Base-by-base conservation (phyloP, 768 basidiomycete genomes). In the Rhodotorula babjevae region DNA sequence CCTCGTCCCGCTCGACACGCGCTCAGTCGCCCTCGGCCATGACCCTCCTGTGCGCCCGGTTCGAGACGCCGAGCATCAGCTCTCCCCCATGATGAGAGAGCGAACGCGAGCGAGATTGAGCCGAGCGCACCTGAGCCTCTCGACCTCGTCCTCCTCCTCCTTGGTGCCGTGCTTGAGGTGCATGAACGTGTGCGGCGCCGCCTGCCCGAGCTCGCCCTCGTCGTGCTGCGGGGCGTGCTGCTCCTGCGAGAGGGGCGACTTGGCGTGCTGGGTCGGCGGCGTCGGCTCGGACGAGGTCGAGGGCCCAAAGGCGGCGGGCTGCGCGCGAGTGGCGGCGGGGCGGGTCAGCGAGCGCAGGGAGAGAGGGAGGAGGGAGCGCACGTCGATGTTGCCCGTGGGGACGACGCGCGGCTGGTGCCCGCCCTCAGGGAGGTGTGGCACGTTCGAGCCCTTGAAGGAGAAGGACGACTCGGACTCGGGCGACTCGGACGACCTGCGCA, bases 71-170 rank as follows among this genome's bases (percentile, higher is more conserved):
- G 49, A 8, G 49, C 42, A 7, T 42, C 42, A 14, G 7, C 42
- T 6, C 21, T 21, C 47, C 36, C 36, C 36, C 36, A 36, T 36
- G 36, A 9, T 4, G 36, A 15, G 44, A 46, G 44, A 46, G 44
- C 12, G 44, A 46, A 46, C 36, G 36, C 36, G 36, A 36, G 36
- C 36, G 36, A 36, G 9, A 36, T 36, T 9, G 36, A 36, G 36
- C 36, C 36, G 36, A n/a, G 36, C 65, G 47, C 49, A 67, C 66
- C 53, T 67, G 49, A 67, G 52, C 19, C n/a, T 19, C 66, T 67
- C 66, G 59, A 61, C 66, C 12, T 61, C 21, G 21, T 40, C 59
- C 58, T 60, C 58, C 25, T 60, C 27, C 66, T 60, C 66, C 58
- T 67, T n/a, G 5, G 36, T 18, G 11, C 58, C 65, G 58, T 67